Percentiles rank a stretch among this genome's conserved stretches.
Conservation (phyloP, 2,329 filamentous ascomycete species). For the Cladosporium sp. region DNA sequence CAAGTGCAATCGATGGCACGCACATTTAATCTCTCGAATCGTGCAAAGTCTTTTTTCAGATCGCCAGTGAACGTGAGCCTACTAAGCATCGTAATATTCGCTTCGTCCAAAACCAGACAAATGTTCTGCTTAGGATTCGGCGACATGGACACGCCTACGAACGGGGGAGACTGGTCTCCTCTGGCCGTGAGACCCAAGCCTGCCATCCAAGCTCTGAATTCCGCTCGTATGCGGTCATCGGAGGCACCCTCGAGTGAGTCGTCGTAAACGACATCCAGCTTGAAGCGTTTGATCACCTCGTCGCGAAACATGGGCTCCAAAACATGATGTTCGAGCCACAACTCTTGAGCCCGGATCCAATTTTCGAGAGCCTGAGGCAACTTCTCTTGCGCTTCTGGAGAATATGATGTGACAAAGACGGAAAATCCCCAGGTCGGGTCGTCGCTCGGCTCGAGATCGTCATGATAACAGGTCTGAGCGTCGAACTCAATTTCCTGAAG, state of each 20-base stretch:
- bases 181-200: neutral
- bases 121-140: neutral
- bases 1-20: neutral
- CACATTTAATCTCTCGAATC: neutral
- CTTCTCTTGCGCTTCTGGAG: neutral
- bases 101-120: conserved; percentile 2
- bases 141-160: neutral
- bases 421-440: conserved; percentile 1
- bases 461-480: neutral
- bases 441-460: neutral
- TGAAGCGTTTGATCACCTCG: neutral
- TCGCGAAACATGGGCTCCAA: neutral
- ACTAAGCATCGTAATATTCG: neutral
- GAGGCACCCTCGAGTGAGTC: neutral
- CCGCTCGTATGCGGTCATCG: neutral
- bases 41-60: neutral
- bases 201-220: neutral
- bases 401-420: neutral
- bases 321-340: neutral
- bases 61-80: neutral
- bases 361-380: conserved; percentile 1
- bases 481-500: neutral
- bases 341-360: neutral
- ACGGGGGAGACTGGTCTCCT: neutral
- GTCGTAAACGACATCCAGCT: neutral